Evolutionary conservation across 345 rosid genomes (phyloP), one percentile per base, ranked within the genome.

Genomic region (Moringa oleifera): DNA sequence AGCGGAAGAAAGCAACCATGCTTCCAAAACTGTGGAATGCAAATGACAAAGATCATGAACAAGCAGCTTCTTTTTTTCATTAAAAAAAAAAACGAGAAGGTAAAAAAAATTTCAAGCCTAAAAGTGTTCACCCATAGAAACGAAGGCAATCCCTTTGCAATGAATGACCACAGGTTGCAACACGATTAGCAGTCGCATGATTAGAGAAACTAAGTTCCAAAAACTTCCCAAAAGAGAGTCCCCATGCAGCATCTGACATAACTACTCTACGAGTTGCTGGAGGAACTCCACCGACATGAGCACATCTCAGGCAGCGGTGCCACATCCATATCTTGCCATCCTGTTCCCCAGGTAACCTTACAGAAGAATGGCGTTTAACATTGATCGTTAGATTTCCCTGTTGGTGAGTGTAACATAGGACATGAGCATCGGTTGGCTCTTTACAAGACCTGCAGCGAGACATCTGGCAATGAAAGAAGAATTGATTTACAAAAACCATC

Each of bases 261-360:
- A 91, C 89, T 51, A 95, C 90, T 77, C 97, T 81, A 41, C 72
- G 95, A 62, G 99, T 91, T 69, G 96, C 93, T 17, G 96, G 99
- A 54, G 99, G 99, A 62, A 91, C 90, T 31, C 98, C 98, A 78
- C 87, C 85, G 17, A 71, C 81, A 47, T 74, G 91, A 68, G 84
- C 82, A 72, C 99, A 95, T 74, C 86, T 80, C 50, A 95, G 73
- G 87, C 99, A 95, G 18, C 99, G 88, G 53, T 95, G 99, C 98
- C 99, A 95, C 99, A 95, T 91, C 99, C 99, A 95, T 70, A 95
- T 91, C 75, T 83, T 91, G 63, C 96, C 99, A 76, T 95, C 99
- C 61, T 66, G 81, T 67, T 84, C 96, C 68, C 99, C 99, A 11
- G 91, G 91, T 45, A 95, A 83, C 75, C 81, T 89, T 61, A 75